Conservation (phyloP, 176 grass and related monocot genomes). For the Miscanthus lutarioriparius region DNA sequence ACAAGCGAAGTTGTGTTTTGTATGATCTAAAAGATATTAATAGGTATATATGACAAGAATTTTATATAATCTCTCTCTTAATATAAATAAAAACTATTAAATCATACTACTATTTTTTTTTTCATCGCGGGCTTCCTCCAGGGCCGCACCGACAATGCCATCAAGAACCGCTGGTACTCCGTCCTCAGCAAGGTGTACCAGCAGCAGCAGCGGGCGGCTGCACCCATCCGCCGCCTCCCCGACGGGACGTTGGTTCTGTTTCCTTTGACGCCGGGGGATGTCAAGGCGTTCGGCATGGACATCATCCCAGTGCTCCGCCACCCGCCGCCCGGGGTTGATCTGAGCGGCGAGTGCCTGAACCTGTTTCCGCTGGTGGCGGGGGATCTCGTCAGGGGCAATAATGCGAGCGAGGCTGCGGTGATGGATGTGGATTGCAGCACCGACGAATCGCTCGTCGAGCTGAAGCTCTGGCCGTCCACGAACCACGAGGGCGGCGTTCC, state of each 20-base stretch:
- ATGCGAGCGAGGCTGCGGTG: not conserved
- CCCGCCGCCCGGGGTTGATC: not conserved
- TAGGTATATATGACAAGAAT: too few species aligned
- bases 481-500: not conserved
- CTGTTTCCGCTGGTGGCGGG: slow-evolving; percentile 22
- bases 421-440: slow-evolving; percentile 4
- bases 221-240: not conserved
- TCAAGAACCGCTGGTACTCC: slow-evolving; percentile 94
- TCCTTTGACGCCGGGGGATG: not conserved
- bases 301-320: not conserved
- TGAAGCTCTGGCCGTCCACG: not conserved
- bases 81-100: too few species aligned
- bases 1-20: too few species aligned
- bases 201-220: not conserved
- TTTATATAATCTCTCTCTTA: too few species aligned
- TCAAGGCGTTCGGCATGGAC: not conserved
- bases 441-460: not conserved
- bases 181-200: slow-evolving; percentile 45
- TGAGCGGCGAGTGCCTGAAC: not conserved
- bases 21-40: too few species aligned
- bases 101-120: too few species aligned
- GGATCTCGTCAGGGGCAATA: not conserved
- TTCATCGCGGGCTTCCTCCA: slow-evolving; percentile 65
- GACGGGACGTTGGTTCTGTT: slow-evolving; percentile 7
- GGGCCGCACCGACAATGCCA: slow-evolving; percentile 84